These are phyloP conservation scores for Epichloe coenophiala DNA, from an alignment of 2,329 filamentous ascomycete species.

Conservation along the genomic window DNA sequence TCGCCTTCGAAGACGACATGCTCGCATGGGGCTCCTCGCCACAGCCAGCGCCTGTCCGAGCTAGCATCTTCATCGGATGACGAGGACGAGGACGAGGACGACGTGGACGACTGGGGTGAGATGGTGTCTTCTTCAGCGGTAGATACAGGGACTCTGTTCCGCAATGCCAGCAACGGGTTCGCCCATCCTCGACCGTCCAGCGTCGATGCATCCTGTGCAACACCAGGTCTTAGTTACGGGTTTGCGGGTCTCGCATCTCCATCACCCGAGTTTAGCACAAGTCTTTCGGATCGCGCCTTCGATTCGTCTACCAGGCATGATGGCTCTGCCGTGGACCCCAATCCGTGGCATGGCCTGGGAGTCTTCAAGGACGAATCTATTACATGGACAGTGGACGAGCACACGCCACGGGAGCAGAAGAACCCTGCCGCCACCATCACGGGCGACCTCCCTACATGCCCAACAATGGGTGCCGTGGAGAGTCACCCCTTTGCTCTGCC, in stretches of 20 bases:
- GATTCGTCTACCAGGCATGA: background rate
- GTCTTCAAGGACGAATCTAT: background rate
- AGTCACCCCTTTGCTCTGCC: no score
- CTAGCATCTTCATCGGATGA: background rate
- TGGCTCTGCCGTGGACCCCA: background rate
- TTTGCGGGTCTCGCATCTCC: background rate
- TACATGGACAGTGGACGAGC: background rate
- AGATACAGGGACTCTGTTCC: background rate
- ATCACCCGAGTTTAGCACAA: background rate
- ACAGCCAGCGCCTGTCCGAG: background rate
- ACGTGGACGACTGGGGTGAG: conserved; percentile 49
- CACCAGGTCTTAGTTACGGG: no score
- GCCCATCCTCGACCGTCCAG: background rate
- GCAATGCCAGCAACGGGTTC: no score
- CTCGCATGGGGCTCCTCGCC: background rate
- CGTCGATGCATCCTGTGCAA: no score
- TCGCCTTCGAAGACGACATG: background rate
- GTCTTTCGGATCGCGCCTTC: background rate
- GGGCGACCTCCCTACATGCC: background rate
- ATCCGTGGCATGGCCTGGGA: background rate
- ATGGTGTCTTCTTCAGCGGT: conserved; percentile 33
- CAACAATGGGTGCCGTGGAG: background rate
- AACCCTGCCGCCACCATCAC: no score
- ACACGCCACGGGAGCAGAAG: background rate
- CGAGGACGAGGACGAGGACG: no score